Evolutionary conservation across 1,284 basidiomycete species (phyloP), one percentile per base, ranked within the genome.

Genomic region (Ustilago esculenta): DNA sequence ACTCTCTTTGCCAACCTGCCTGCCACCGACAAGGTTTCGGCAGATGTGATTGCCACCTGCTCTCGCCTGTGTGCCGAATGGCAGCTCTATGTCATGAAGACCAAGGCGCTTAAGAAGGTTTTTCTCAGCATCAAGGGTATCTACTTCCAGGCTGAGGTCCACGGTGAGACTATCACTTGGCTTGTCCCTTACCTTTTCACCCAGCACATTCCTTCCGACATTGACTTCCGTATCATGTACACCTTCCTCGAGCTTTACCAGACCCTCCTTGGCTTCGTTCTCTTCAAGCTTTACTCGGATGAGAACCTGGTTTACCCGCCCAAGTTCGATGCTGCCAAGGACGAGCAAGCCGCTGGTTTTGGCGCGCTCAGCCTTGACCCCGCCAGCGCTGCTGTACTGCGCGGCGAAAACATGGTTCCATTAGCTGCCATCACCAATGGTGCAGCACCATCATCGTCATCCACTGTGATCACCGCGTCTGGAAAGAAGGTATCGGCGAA

Each of bases 221-320:
- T 98, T 68, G 96, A 99, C 83, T 92, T 97, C 80, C 90, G 96
- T 46, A 95, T 99, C 52, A 96, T 99, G 90, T 84, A 97, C 73
- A 98, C 96, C 11, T 99, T 99, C 86, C 85, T 98, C 78, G 96
- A 99, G 83, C 87, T 99, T 9, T 98, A 99, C 84, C 94, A 98
- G 84, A 98, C 95, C 1, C 84, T 98, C 12, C 88, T 97, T 40
- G 92, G 93, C 17, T 99, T 98, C 78, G 90, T 94, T 12, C 90
- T 97, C 79, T 99, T 93, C 88, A 97, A 97, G 84, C 87, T 99
- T 20, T 99, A 95, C 85, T 90, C 91, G n/a, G 94, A 97, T 79
- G 87, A 88, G 49, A 92, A 92, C 72, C 86, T 98, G 35, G 89
- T 94, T 32, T 99, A 99, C 81, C 96, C 96, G 20, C 96, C 96